A percentile compares a stretch with the other conserved stretches of the same genome.
These are phyloP conservation scores for Cyclotella sp. DNA, from an alignment of 108 stramenopile species.

Conservation along the genomic window DNA sequence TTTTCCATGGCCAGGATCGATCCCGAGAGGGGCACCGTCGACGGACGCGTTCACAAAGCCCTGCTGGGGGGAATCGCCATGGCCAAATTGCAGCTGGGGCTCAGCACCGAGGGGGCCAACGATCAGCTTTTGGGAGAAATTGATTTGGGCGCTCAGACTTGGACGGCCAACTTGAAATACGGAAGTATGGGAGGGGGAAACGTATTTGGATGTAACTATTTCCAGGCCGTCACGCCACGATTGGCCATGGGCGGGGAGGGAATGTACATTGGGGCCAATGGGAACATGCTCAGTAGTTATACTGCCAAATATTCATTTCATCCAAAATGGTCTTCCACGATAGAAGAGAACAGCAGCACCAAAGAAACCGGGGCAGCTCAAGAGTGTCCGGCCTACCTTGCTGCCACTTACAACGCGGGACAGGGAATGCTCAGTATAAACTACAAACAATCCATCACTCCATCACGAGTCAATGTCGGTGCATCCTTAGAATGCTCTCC, in stretches of 20 bases:
- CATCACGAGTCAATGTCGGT: conserved; percentile 77
- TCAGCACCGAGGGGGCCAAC: conserved; percentile 59
- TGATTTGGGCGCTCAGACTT: conserved; percentile 76
- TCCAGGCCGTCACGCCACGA: conserved; percentile 70
- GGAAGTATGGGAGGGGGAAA: conserved; percentile 87
- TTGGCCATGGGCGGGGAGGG: conserved; percentile 85
- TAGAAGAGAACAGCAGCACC: conserved; percentile 19
- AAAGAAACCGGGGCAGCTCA: background rate
- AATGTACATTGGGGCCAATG: conserved; percentile 83
- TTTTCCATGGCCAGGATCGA: conserved; percentile 76
- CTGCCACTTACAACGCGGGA: conserved; percentile 69
- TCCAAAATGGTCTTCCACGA: conserved; percentile 15
- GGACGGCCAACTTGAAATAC: conserved; percentile 89
- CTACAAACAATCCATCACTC: conserved; percentile 82
- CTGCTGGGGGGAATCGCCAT: conserved; percentile 75
- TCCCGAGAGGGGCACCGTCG: conserved; percentile 64
- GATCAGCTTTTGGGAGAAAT: conserved; percentile 82
- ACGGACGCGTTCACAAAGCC: conserved; percentile 79
- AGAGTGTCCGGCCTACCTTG: conserved; percentile 58
- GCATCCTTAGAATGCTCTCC: conserved; percentile 59
- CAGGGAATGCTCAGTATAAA: conserved; percentile 66
- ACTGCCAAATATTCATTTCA: conserved; percentile 66
- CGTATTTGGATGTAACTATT: conserved; percentile 79
- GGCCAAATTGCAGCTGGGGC: conserved; percentile 73
- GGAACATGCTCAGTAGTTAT: conserved; percentile 70